phyloP scores from a whole-genome alignment of 805 yeast species.

The Diddensiella santjacobensis region DNA sequence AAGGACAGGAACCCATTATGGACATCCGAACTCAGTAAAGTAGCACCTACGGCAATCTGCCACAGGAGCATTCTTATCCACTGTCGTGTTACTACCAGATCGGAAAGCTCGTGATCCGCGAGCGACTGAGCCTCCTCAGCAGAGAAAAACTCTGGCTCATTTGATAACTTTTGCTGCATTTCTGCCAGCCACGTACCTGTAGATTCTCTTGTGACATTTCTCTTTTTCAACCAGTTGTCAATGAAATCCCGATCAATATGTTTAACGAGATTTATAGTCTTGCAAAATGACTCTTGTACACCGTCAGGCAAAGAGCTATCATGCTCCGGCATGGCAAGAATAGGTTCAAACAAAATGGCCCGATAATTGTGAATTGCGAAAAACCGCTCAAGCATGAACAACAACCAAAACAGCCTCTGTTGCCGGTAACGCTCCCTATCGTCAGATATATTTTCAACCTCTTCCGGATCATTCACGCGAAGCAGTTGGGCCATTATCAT shows the following conservation, averaged over 20 bases:
- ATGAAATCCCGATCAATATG: not conserved
- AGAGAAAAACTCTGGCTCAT: not conserved
- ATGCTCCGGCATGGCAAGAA: not conserved
- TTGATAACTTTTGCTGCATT: not conserved
- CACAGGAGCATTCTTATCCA: not conserved
- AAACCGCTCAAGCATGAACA: not conserved
- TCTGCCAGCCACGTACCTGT: not conserved
- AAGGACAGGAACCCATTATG: not conserved
- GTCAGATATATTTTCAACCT: not conserved
- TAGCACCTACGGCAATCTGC: not conserved
- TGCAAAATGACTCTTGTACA: not conserved
- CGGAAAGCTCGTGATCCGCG: not conserved
- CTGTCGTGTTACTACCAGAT: not conserved
- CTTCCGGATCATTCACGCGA: conserved; percentile 7
- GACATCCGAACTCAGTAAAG: not conserved
- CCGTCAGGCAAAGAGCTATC: not conserved
- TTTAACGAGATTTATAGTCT: not conserved
- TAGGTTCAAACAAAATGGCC: not conserved
- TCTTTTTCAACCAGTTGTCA: not conserved
- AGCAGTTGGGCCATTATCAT: conserved; percentile 19
- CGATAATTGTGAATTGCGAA: not conserved
- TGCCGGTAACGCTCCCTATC: not conserved
- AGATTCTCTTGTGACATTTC: not conserved
- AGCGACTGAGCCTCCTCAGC: not conserved
- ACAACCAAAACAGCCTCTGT: not conserved